Percentiles rank a stretch among this genome's conserved stretches.
phyloP scores from a whole-genome alignment of 73 alveolate genomes.

The Paramecium biaurelia region DNA sequence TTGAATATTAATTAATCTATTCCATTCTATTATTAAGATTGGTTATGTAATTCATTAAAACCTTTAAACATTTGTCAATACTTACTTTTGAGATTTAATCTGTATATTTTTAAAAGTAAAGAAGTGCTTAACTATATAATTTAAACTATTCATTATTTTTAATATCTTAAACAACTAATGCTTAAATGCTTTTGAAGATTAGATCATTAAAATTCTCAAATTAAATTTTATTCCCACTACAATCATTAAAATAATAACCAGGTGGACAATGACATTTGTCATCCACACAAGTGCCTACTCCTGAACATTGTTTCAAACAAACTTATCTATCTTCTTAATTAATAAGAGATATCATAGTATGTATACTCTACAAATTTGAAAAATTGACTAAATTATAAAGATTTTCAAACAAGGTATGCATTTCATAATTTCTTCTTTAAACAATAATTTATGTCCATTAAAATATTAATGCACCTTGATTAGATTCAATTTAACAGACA shows the following conservation, averaged over 20 bases:
- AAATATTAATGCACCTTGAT: neutral
- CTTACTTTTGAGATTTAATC: neutral
- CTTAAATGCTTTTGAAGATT: neutral
- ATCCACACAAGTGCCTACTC: neutral
- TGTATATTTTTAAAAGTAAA: neutral
- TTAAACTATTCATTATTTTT: neutral
- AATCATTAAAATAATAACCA: neutral
- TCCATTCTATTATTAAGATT: neutral
- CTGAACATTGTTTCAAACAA: neutral
- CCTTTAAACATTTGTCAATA: neutral
- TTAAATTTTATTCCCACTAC: neutral
- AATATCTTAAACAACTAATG: neutral
- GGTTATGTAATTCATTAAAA: neutral
- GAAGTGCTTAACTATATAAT: neutral
- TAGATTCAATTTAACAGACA: neutral
- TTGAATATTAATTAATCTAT: neutral
- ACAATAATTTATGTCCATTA: neutral
- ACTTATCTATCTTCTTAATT: neutral
- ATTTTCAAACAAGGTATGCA: neutral
- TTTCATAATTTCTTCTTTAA: neutral
- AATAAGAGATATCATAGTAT: neutral
- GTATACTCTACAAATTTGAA: neutral
- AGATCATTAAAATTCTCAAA: neutral
- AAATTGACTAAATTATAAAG: neutral
- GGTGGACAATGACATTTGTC: neutral